Evolutionary conservation across 1,284 basidiomycete species (phyloP).

Genomic region (Moniliophthora roreri): DNA sequence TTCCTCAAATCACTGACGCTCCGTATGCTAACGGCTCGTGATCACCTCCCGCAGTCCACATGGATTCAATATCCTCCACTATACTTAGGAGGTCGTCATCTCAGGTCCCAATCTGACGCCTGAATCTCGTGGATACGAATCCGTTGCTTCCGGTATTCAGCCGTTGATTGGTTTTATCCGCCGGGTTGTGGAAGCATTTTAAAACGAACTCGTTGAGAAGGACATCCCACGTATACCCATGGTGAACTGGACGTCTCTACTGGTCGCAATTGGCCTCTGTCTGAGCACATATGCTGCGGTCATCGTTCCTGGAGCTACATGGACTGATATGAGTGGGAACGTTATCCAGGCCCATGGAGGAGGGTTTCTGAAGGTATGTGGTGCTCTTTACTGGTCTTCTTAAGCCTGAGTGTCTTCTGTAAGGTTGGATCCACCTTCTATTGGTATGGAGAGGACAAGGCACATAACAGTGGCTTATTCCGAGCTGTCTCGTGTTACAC

Average conservation of each 20-base stretch:
- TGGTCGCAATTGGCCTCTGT: conserved; percentile 3
- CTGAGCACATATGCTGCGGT: conserved; percentile 32
- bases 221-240: neutral
- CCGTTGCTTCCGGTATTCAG: too few species aligned
- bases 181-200: too few species aligned
- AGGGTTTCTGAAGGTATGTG: conserved; percentile 52
- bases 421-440: conserved; percentile 59
- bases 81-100: too few species aligned
- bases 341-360: conserved; percentile 66
- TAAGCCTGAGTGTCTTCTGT: neutral
- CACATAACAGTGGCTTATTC: conserved; percentile 55
- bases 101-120: too few species aligned
- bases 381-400: neutral
- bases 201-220: too few species aligned
- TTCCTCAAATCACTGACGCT: too few species aligned
- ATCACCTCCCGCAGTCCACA: too few species aligned
- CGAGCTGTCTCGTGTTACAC: conserved; percentile 61
- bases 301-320: conserved; percentile 63
- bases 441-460: conserved; percentile 68
- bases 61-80: too few species aligned
- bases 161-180: too few species aligned
- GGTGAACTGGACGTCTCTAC: neutral
- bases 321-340: conserved; percentile 63
- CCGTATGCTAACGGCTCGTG: too few species aligned
- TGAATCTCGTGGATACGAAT: too few species aligned